Percentiles rank a stretch among this genome's conserved stretches.
phyloP scores from a whole-genome alignment of 2,329 filamentous ascomycete species.

The Basipetospora chlamydospora region DNA sequence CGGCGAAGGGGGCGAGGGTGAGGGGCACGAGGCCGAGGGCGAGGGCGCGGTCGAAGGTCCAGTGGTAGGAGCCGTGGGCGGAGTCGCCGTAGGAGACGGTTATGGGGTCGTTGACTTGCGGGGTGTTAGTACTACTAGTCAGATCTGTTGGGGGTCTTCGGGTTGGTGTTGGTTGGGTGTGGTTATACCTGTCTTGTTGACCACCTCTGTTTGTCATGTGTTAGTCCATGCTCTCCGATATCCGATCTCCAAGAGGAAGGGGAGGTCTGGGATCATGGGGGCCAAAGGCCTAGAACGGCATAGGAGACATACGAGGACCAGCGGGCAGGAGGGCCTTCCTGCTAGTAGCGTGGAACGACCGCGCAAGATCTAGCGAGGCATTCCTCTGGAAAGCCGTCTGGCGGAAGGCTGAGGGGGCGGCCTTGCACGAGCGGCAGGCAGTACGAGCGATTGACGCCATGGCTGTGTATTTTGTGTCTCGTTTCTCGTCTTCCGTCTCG shows the following conservation, averaged over 20 bases:
- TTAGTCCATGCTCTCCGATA: not conserved
- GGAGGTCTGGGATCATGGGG: not conserved
- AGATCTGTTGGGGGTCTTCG: not conserved
- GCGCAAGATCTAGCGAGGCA: constrained; percentile 46
- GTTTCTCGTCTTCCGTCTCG: too few relatives aligned
- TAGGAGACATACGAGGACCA: constrained; percentile 56
- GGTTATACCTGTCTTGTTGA: constrained; percentile 57
- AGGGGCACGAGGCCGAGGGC: constrained; percentile 73
- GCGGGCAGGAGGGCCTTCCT: constrained; percentile 66
- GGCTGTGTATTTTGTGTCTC: constrained; percentile 9
- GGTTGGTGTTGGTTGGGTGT: constrained; percentile 3
- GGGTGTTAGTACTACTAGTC: too few relatives aligned
- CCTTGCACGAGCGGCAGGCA: constrained; percentile 15
- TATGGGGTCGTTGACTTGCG: constrained; percentile 84
- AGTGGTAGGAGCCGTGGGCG: constrained; percentile 91
- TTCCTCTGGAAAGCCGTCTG: constrained; percentile 19
- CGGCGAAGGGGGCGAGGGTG: constrained; percentile 80
- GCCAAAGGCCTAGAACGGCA: not conserved
- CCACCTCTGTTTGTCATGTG: constrained; percentile 38
- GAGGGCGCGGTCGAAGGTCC: constrained; percentile 85
- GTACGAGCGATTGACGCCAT: constrained; percentile 44
- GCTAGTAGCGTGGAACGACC: constrained; percentile 75
- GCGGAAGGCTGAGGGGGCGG: constrained; percentile 12
- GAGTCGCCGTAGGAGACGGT: constrained; percentile 58
- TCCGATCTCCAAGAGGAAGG: not conserved